A percentile compares a stretch with the other conserved stretches of the same genome.
These are phyloP conservation scores for Fusarium albosuccineum DNA, from an alignment of 2,329 filamentous ascomycete species.

Conservation along the genomic window DNA sequence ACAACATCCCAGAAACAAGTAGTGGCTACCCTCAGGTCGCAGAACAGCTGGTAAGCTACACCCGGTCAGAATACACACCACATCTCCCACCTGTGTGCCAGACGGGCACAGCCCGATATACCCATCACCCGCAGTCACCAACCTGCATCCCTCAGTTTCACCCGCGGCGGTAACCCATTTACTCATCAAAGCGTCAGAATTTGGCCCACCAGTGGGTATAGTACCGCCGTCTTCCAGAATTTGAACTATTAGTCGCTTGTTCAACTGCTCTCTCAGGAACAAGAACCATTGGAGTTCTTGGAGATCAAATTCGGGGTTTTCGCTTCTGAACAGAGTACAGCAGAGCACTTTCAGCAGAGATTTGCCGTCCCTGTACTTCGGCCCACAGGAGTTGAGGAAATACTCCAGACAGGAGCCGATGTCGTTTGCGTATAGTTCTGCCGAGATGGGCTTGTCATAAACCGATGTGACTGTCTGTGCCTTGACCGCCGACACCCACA, in stretches of 20 bases:
- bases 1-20: not conserved
- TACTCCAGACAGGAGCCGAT: not conserved
- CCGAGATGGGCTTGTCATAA: not conserved
- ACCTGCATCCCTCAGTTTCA: not conserved
- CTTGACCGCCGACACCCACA: not conserved
- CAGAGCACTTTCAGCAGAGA: not conserved
- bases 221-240: not conserved
- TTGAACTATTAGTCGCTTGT: not conserved
- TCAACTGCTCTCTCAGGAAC: not conserved
- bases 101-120: not conserved
- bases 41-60: not conserved
- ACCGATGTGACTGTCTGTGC: not conserved
- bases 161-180: not conserved
- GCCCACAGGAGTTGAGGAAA: not conserved
- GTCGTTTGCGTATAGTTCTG: not conserved
- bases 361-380: not conserved
- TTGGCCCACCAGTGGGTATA: not conserved
- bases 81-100: not conserved
- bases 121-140: not conserved
- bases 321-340: not conserved
- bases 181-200: not conserved
- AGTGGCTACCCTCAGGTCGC: not conserved
- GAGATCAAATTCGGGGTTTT: not conserved
- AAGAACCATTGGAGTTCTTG: not conserved
- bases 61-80: not conserved